Base-by-base conservation (phyloP, 768 basidiomycete species). In the Mycena vulgaris region DNA sequence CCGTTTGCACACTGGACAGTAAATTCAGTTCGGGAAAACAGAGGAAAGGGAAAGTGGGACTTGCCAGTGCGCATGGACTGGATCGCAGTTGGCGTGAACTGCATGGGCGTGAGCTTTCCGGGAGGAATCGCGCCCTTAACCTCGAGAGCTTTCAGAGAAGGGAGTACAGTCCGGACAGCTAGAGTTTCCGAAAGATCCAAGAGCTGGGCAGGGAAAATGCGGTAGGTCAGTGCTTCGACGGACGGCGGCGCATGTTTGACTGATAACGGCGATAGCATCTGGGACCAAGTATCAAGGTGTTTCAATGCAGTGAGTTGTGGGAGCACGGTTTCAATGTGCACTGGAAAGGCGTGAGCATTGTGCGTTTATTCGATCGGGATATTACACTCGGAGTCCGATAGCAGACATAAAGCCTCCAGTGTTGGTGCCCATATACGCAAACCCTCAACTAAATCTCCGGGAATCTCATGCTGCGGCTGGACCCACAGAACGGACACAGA, bases 401-500 rank as follows among this genome's bases (percentile, higher is more conserved):
- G 49, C 21, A 65, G 63, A 17, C 69, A 70, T 0, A 70, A 35
- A 6, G 63, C 69, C 13, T 70, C 63, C 9, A 70, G 57, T 5
- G 63, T 53, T 4, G 69, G 33, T 1, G 63, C 63, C 69, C 63
- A 70, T 1, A 21, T 16, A 10, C 69, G 69, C 13, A 70, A 9
- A 14, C 40, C 69, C 8, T 53, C 63, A 10, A 61, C 1, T 6
- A 70, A 7, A 27, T 70, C 69, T 5, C n/a, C 30, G 17, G 63
- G 69, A 48, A 60, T 55, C n/a, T 19, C 49, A 7, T 33, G 56
- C 62, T 63, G 56, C 9, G 69, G 49, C 63, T 70, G 57, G 21
- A 70, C 31, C 69, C 69, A 70, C 16, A 70, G 27, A 21, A 70
- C 69, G 57, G 63, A 59, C 4, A 65, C 27, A 17, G 69, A 25